Conservation (phyloP, 352 stramenopile genomes). For the Aphanomyces euteiches region DNA sequence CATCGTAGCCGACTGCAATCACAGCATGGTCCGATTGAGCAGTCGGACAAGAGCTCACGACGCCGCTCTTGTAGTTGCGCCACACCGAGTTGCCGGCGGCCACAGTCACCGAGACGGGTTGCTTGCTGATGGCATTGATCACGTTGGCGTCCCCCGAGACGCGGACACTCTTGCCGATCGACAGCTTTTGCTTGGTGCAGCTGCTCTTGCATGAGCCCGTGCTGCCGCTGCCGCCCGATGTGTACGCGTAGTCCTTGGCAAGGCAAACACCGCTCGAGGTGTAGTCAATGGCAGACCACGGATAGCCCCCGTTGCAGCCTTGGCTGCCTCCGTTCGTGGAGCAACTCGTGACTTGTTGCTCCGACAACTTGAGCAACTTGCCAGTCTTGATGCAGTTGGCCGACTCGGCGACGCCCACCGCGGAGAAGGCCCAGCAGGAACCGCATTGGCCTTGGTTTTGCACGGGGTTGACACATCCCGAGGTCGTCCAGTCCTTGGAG, state of each 20-base stretch:
- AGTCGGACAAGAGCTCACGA: slow-evolving; percentile 72
- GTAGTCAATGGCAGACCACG: slow-evolving; percentile 87
- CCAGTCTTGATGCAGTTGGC: slow-evolving; percentile 78
- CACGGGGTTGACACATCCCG: slow-evolving; percentile 85
- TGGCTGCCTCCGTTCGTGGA: slow-evolving; percentile 66
- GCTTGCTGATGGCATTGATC: slow-evolving; percentile 80
- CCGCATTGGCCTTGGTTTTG: slow-evolving; percentile 94
- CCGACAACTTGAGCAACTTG: slow-evolving; percentile 70
- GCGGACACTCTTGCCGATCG: slow-evolving; percentile 40
- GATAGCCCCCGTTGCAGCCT: slow-evolving; percentile 88
- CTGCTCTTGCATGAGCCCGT: slow-evolving; percentile 37
- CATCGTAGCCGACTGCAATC: slow-evolving; percentile 93
- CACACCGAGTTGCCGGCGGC: slow-evolving; percentile 91
- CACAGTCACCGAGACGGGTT: slow-evolving; percentile 93
- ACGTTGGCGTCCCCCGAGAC: slow-evolving; percentile 69
- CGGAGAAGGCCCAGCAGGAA: slow-evolving; percentile 96
- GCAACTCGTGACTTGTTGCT: slow-evolving; percentile 92
- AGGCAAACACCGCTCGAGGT: slow-evolving; percentile 78
- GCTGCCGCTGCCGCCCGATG: slow-evolving; percentile 38
- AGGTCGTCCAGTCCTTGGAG: slow-evolving; percentile 75
- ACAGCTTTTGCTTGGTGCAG: slow-evolving; percentile 38
- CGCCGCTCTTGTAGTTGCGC: slow-evolving; percentile 95
- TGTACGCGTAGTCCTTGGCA: slow-evolving; percentile 81
- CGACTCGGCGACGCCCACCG: slow-evolving; percentile 86
- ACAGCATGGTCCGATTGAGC: slow-evolving; percentile 95